phyloP scores from a whole-genome alignment of 192 early-diverging fungal species.

The Podila horticola region DNA sequence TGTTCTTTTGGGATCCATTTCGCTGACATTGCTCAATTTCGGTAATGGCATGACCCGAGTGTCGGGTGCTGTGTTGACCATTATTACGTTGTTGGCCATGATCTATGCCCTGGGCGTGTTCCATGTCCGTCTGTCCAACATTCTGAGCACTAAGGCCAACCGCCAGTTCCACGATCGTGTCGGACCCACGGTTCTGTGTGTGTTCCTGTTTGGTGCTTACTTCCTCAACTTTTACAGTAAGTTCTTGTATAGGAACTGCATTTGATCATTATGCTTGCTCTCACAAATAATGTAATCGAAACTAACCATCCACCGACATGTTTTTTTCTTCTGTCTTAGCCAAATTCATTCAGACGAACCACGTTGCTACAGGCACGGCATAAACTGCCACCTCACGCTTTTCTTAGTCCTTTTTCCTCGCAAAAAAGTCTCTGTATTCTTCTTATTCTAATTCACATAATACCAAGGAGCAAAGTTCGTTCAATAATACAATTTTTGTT shows the following conservation, averaged over 20 bases:
- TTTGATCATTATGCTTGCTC: not conserved
- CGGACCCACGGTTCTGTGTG: slow-evolving; percentile 78
- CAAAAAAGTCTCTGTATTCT: too few species aligned
- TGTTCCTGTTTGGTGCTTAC: slow-evolving; percentile 65
- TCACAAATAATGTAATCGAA: too few species aligned
- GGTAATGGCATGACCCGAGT: slow-evolving; percentile 73
- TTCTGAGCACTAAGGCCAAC: slow-evolving; percentile 68
- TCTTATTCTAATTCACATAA: too few species aligned
- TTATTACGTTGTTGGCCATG: slow-evolving; percentile 79
- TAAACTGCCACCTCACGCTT: too few species aligned
- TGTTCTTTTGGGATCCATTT: slow-evolving; percentile 67
- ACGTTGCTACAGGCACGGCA: not conserved
- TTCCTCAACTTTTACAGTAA: slow-evolving; percentile 54
- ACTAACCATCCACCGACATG: not conserved
- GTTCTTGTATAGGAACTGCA: not conserved
- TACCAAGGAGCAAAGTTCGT: too few species aligned
- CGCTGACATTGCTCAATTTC: slow-evolving; percentile 75
- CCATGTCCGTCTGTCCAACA: slow-evolving; percentile 78
- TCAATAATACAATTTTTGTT: too few species aligned
- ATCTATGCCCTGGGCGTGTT: slow-evolving; percentile 80
- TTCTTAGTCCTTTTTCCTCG: too few species aligned
- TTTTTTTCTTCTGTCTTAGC: not conserved
- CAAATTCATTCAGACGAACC: slow-evolving; percentile 3
- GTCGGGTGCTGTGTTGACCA: slow-evolving; percentile 63
- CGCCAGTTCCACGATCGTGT: slow-evolving; percentile 80